A percentile compares a stretch with the other conserved stretches of the same genome.
Evolutionary conservation across 2,329 filamentous ascomycete genomes (phyloP).

Genomic region (Calonectria montana): DNA sequence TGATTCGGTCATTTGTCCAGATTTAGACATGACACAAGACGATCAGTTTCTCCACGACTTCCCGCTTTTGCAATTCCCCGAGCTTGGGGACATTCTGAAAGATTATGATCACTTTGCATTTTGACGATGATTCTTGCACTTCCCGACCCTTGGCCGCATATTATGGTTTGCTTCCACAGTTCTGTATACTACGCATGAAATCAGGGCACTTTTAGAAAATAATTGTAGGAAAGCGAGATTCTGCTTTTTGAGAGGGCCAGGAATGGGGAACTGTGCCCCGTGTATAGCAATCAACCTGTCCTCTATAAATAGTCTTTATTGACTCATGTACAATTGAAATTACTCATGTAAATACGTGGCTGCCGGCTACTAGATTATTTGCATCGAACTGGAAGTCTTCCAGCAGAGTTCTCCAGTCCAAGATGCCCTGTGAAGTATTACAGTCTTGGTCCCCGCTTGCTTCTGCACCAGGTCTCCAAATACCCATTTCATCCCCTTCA

Average conservation of each 20-base stretch:
- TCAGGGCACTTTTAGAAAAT: not conserved
- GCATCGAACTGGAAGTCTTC: constrained; percentile 45
- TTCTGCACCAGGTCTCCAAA: not conserved
- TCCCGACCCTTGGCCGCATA: not conserved
- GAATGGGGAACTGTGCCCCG: not conserved
- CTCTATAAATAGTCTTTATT: not conserved
- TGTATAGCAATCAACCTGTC: not conserved
- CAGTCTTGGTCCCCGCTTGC: constrained; percentile 4
- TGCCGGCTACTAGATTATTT: constrained; percentile 14
- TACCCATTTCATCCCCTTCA: not conserved
- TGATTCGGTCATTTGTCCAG: not conserved
- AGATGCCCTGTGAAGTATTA: constrained; percentile 28
- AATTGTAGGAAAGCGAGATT: not conserved
- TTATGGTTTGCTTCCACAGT: not conserved
- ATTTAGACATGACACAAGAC: constrained; percentile 3
- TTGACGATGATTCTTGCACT: not conserved
- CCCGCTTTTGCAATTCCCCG: constrained; percentile 8
- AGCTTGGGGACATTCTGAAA: constrained; percentile 16
- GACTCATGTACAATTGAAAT: not conserved
- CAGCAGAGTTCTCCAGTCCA: constrained; percentile 45
- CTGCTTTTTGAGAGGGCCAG: not conserved
- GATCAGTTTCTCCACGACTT: not conserved
- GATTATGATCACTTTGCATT: constrained; percentile 24
- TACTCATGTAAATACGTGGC: not conserved
- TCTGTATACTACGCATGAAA: not conserved